These are phyloP conservation scores for Pseudogymnoascus pannorum DNA, from an alignment of 2,329 filamentous ascomycete genomes.

Conservation along the genomic window DNA sequence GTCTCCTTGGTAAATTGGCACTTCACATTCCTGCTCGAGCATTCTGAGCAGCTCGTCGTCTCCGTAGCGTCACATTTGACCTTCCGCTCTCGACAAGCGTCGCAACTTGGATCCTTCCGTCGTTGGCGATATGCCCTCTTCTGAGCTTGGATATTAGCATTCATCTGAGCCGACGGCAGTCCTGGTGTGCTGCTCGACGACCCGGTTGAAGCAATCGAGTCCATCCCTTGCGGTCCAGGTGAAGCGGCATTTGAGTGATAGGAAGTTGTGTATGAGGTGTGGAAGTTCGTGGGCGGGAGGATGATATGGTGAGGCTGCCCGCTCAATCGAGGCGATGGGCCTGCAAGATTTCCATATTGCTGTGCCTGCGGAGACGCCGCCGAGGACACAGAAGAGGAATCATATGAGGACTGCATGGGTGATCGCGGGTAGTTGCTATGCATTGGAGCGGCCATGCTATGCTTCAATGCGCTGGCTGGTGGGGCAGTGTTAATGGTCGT, in stretches of 20 bases:
- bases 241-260: slow-evolving; percentile 25
- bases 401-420: slow-evolving; percentile 56
- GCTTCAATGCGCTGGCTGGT: neutral
- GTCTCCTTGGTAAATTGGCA: slow-evolving; percentile 99
- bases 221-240: slow-evolving; percentile 40
- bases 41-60: slow-evolving; percentile 93
- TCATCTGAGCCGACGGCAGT: slow-evolving; percentile 30
- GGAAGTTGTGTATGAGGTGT: slow-evolving; percentile 23
- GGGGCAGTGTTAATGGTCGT: neutral
- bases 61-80: slow-evolving; percentile 94
- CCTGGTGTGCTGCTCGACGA: slow-evolving; percentile 50
- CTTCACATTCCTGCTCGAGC: slow-evolving; percentile 90
- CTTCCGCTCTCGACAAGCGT: slow-evolving; percentile 84
- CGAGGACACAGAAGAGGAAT: slow-evolving; percentile 57
- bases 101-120: slow-evolving; percentile 92
- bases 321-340: slow-evolving; percentile 43
- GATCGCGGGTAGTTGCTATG: slow-evolving; percentile 54
- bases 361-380: slow-evolving; percentile 51
- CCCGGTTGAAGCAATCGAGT: slow-evolving; percentile 52
- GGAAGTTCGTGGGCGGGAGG: slow-evolving; percentile 43
- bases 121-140: slow-evolving; percentile 93
- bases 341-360: slow-evolving; percentile 47
- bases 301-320: slow-evolving; percentile 45
- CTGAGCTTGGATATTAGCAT: slow-evolving; percentile 59
- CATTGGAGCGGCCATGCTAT: slow-evolving; percentile 47